phyloP scores from a whole-genome alignment of 495 filamentous ascomycete species.

The Talaromyces wortmannii region DNA sequence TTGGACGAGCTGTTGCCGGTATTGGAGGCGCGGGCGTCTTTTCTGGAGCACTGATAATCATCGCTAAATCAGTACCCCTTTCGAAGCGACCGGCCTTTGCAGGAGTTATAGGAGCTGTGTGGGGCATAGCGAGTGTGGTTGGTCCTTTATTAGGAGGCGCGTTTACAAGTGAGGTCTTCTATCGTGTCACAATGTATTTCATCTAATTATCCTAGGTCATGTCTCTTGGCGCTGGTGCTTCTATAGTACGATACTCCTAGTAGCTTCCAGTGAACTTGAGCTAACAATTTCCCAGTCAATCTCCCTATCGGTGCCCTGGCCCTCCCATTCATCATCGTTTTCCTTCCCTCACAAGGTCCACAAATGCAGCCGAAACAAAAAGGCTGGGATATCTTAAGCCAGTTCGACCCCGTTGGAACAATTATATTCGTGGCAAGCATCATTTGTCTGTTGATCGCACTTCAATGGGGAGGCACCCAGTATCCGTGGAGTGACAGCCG shows the following conservation, averaged over 20 bases:
- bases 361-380: conserved; percentile 17
- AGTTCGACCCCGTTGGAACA: conserved; percentile 41
- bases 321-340: conserved; percentile 36
- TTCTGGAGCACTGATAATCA: conserved; percentile 21
- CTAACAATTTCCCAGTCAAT: conserved; percentile 13
- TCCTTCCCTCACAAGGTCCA: conserved; percentile 35
- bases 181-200: neutral
- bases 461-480: conserved; percentile 21
- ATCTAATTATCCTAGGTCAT: conserved; percentile 10
- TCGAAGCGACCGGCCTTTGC: conserved; percentile 38
- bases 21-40: conserved; percentile 14
- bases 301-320: conserved; percentile 51
- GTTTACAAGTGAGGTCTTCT: conserved; percentile 24
- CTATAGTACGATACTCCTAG: conserved; percentile 34
- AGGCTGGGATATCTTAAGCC: conserved; percentile 26
- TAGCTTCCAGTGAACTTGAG: conserved; percentile 33
- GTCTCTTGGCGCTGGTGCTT: conserved; percentile 71
- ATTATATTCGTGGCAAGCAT: conserved; percentile 5
- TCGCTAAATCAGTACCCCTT: conserved; percentile 33
- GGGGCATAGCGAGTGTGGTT: conserved; percentile 24
- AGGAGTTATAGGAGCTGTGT: conserved; percentile 15
- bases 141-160: conserved; percentile 51
- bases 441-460: conserved; percentile 10
- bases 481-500: conserved; percentile 42
- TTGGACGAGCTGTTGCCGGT: conserved; percentile 19